These are phyloP conservation scores for Xylaria scruposa DNA, from an alignment of 495 filamentous ascomycete genomes.

Conservation along the genomic window DNA sequence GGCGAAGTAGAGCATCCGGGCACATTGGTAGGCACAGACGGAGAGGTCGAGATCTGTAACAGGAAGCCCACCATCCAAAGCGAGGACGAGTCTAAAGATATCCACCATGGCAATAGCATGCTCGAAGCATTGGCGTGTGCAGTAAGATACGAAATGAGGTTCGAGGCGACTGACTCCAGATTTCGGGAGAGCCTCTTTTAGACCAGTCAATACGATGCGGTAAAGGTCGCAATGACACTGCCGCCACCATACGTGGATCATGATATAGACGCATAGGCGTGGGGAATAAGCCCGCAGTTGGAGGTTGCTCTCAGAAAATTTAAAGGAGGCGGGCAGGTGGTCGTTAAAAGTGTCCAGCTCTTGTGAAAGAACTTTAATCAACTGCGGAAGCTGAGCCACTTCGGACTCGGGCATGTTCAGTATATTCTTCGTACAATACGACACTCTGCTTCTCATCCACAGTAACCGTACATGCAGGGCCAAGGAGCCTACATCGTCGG, in stretches of 20 bases:
- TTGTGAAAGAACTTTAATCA: slow-evolving; percentile 47
- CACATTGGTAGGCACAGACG: slow-evolving; percentile 57
- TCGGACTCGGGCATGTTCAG: slow-evolving; percentile 42
- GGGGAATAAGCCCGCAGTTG: slow-evolving; percentile 57
- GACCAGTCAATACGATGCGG: slow-evolving; percentile 50
- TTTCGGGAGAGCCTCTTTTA: slow-evolving; percentile 51
- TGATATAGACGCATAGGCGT: slow-evolving; percentile 54
- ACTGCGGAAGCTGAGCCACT: slow-evolving; percentile 47
- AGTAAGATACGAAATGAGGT: slow-evolving; percentile 45
- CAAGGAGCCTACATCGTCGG: slow-evolving; percentile 56
- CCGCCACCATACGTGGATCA: slow-evolving; percentile 59
- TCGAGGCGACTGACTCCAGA: slow-evolving; percentile 47
- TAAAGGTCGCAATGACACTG: slow-evolving; percentile 59
- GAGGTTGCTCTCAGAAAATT: slow-evolving; percentile 55
- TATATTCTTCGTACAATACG: slow-evolving; percentile 49
- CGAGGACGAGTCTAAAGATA: slow-evolving; percentile 52
- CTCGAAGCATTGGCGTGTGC: slow-evolving; percentile 51
- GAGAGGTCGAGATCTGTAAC: slow-evolving; percentile 56
- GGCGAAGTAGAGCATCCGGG: slow-evolving; percentile 45
- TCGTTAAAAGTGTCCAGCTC: slow-evolving; percentile 54
- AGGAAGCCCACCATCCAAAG: slow-evolving; percentile 46
- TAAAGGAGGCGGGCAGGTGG: slow-evolving; percentile 52
- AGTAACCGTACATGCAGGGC: slow-evolving; percentile 56
- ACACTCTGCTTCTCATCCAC: slow-evolving; percentile 52
- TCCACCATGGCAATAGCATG: slow-evolving; percentile 57